A percentile compares a stretch with the other conserved stretches of the same genome.
These are phyloP conservation scores for Clavispora phyllophila DNA, from an alignment of 805 yeast genomes.

Conservation along the genomic window DNA sequence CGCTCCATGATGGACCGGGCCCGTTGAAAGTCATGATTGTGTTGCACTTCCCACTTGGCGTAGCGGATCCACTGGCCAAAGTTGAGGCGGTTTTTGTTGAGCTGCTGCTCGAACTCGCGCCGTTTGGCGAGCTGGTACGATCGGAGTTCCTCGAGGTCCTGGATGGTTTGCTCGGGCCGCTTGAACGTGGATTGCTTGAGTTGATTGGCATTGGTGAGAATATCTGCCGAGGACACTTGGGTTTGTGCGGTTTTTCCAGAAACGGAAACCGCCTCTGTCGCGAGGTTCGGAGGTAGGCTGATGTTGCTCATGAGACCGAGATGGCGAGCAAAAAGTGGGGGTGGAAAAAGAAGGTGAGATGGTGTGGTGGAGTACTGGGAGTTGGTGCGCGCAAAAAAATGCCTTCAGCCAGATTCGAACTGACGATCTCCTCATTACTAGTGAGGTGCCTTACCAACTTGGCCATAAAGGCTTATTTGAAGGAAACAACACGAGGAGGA, in stretches of 20 bases:
- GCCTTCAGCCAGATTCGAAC: constrained; percentile 15
- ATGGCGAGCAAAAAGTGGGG: neutral
- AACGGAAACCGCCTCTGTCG: constrained; percentile 1
- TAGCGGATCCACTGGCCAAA: constrained; percentile 88
- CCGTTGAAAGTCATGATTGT: constrained; percentile 67
- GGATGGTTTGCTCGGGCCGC: constrained; percentile 45
- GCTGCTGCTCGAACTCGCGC: constrained; percentile 78
- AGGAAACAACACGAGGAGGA: too few species aligned
- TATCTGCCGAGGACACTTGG: constrained; percentile 62
- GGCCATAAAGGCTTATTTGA: constrained; percentile 8
- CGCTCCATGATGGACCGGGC: constrained; percentile 88
- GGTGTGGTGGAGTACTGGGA: neutral
- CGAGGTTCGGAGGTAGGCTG: constrained; percentile 11
- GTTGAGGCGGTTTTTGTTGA: constrained; percentile 77
- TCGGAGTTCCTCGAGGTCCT: constrained; percentile 74
- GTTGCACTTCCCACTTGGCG: constrained; percentile 77
- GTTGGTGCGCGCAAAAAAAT: constrained; percentile 1
- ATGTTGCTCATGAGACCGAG: constrained; percentile 2
- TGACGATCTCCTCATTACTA: constrained; percentile 21
- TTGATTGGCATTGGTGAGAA: constrained; percentile 58
- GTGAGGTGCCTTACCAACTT: constrained; percentile 31
- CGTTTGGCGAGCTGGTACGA: constrained; percentile 75
- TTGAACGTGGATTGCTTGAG: constrained; percentile 34
- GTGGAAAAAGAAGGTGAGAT: neutral
- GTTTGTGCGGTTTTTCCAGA: constrained; percentile 29